phyloP scores from a whole-genome alignment of 2,329 filamentous ascomycete species.

The Talaromyces sp. region DNA sequence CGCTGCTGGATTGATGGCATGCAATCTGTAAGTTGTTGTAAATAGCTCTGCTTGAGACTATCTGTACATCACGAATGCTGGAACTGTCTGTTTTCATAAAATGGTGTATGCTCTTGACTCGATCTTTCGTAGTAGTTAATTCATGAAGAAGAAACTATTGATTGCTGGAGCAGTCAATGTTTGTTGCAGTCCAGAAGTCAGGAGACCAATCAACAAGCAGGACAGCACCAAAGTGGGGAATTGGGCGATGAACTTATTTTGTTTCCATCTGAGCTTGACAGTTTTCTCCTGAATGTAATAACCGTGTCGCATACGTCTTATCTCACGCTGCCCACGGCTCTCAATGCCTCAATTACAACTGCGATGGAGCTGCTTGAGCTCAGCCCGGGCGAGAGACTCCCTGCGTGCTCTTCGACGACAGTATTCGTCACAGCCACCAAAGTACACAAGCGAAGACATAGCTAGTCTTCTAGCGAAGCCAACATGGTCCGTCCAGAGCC shows the following conservation, averaged over 20 bases:
- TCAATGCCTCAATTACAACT: background rate
- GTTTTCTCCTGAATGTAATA: too few relatives aligned
- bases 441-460: constrained; percentile 25
- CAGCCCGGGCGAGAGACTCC: background rate
- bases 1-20: background rate
- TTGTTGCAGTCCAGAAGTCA: background rate
- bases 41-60: background rate
- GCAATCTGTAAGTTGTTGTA: background rate
- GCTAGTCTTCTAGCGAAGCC: constrained; percentile 62
- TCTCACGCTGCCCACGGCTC: too few relatives aligned
- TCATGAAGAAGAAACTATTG: too few relatives aligned
- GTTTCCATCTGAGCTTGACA: background rate
- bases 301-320: too few relatives aligned
- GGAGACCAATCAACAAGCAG: background rate
- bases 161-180: too few relatives aligned
- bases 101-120: too few relatives aligned
- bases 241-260: background rate
- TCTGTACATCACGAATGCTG: too few relatives aligned
- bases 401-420: constrained; percentile 1
- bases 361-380: constrained; percentile 1
- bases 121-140: too few relatives aligned
- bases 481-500: constrained; percentile 76
- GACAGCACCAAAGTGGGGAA: background rate
- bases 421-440: constrained; percentile 15
- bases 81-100: too few relatives aligned